A percentile compares a stretch with the other conserved stretches of the same genome.
These are phyloP conservation scores for Poronia punctata DNA, from an alignment of 495 filamentous ascomycete species.

Conservation along the genomic window DNA sequence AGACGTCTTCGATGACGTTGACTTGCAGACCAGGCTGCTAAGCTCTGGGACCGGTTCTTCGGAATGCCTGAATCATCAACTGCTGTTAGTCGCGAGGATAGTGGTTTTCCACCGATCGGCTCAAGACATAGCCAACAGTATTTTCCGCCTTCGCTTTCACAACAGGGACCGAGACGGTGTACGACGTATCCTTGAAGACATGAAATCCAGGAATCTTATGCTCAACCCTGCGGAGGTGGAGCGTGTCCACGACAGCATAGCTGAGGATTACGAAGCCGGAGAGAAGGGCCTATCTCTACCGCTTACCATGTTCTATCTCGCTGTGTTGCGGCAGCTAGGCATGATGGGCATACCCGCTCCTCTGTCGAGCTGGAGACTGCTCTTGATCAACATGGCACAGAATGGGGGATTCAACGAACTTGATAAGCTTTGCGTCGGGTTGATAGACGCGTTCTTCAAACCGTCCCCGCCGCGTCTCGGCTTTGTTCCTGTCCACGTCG, in stretches of 20 bases:
- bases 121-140: constrained; percentile 16
- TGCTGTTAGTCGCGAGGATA: constrained; percentile 23
- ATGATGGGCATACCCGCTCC: constrained; percentile 24
- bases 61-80: constrained; percentile 25
- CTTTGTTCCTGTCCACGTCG: constrained; percentile 21
- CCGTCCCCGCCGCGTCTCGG: constrained; percentile 11
- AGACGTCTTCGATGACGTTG: constrained; percentile 58
- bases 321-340: constrained; percentile 19
- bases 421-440: constrained; percentile 18
- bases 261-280: constrained; percentile 10
- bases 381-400: constrained; percentile 26
- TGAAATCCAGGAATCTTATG: constrained; percentile 21
- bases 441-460: constrained; percentile 19
- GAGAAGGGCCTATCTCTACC: constrained; percentile 9
- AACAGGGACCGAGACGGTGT: constrained; percentile 14
- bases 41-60: constrained; percentile 14
- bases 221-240: constrained; percentile 13
- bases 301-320: constrained; percentile 17
- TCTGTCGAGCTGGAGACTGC: constrained; percentile 15
- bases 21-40: constrained; percentile 44
- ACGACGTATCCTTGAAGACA: constrained; percentile 22
- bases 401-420: constrained; percentile 23
- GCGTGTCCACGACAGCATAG: constrained; percentile 15
- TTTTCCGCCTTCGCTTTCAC: constrained; percentile 15
- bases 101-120: constrained; percentile 13